Evolutionary conservation across 2,329 filamentous ascomycete species (phyloP).

Genomic region (Exophiala dermatitidis): DNA sequence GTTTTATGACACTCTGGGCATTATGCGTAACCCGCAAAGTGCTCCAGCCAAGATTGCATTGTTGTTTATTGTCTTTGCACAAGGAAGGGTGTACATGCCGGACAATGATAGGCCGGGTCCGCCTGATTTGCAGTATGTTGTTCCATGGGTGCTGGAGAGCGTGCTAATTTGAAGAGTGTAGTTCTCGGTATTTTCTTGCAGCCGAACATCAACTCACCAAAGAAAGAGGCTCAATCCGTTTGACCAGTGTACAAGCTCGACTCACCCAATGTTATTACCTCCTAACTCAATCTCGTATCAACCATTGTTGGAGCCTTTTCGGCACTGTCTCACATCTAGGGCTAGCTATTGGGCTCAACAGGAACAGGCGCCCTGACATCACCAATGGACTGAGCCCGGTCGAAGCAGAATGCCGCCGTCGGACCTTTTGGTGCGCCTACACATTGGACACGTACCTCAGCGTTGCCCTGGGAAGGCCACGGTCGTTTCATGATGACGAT

Average conservation of each 20-base stretch:
- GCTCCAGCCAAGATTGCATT: constrained; percentile 41
- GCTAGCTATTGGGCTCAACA: constrained; percentile 28
- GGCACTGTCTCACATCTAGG: constrained; percentile 39
- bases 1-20: constrained; percentile 41
- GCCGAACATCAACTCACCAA: constrained; percentile 32
- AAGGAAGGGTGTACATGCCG: constrained; percentile 41
- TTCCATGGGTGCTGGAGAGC: background rate
- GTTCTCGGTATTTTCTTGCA: constrained; percentile 24
- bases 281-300: constrained; percentile 41
- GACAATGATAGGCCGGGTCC: constrained; percentile 19
- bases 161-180: constrained; percentile 4
- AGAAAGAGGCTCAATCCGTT: constrained; percentile 36
- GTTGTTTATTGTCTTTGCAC: constrained; percentile 49
- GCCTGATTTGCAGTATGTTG: constrained; percentile 18
- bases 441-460: constrained; percentile 26
- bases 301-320: constrained; percentile 44
- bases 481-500: constrained; percentile 26
- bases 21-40: constrained; percentile 37
- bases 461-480: constrained; percentile 20
- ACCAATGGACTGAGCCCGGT: constrained; percentile 19
- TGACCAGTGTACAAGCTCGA: constrained; percentile 39
- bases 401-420: constrained; percentile 16
- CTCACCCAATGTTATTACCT: constrained; percentile 42
- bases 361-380: constrained; percentile 21
- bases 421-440: constrained; percentile 26